Percentiles rank a stretch among this genome's conserved stretches.
phyloP scores from a whole-genome alignment of 768 basidiomycete genomes.

The Tephrocybe sp. region DNA sequence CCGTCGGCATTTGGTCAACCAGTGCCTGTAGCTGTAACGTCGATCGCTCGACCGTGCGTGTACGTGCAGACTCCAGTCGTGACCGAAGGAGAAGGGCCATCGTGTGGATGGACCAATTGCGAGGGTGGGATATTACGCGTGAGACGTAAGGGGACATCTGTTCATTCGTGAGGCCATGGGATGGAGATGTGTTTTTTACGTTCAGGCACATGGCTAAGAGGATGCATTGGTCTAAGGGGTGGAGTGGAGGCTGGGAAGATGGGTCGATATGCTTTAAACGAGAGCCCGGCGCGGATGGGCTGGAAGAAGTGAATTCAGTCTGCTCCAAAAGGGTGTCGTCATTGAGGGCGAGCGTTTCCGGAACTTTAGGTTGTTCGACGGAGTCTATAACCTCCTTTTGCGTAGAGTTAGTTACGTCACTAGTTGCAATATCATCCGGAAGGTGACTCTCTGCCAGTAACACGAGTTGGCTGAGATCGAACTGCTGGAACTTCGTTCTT shows the following conservation, averaged over 20 bases:
- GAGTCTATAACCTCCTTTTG: constrained; percentile 6
- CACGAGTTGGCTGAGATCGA: constrained; percentile 84
- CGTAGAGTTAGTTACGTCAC: constrained; percentile 3
- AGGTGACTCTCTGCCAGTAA: constrained; percentile 85
- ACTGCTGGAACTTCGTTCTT: constrained; percentile 90
- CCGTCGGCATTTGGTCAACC: constrained; percentile 93
- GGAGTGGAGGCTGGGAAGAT: constrained; percentile 76
- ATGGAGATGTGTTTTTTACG: constrained; percentile 84
- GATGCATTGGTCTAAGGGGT: constrained; percentile 92
- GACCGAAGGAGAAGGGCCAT: constrained; percentile 94
- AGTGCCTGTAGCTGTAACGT: constrained; percentile 92
- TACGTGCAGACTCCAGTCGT: constrained; percentile 82
- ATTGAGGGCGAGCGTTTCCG: constrained; percentile 82
- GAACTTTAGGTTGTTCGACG: constrained; percentile 38
- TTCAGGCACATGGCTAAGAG: constrained; percentile 89
- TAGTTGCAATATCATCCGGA: constrained; percentile 27
- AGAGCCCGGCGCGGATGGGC: constrained; percentile 42
- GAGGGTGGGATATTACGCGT: constrained; percentile 84
- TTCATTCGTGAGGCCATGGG: constrained; percentile 85
- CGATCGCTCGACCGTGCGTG: constrained; percentile 90
- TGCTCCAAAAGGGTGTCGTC: constrained; percentile 96
- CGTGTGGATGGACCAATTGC: constrained; percentile 95
- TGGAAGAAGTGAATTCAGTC: constrained; percentile 84
- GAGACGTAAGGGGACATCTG: constrained; percentile 92
- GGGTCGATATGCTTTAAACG: constrained; percentile 75